A percentile compares a stretch with the other conserved stretches of the same genome.
phyloP scores from a whole-genome alignment of 2,329 filamentous ascomycete genomes.

The Aspergillus fumigatus region DNA sequence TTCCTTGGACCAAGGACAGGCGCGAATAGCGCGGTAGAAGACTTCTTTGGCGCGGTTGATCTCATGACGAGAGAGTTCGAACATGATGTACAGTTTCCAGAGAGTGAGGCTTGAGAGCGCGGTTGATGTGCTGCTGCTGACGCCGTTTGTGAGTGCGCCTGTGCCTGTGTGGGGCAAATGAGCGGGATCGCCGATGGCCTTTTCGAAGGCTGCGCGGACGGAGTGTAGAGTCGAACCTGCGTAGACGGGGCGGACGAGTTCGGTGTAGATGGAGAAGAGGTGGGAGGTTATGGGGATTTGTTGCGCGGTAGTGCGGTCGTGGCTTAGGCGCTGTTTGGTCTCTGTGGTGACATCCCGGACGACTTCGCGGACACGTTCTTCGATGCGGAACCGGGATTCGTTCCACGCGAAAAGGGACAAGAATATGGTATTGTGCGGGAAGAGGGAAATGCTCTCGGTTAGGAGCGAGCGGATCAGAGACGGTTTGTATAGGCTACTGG shows the following conservation, averaged over 20 bases:
- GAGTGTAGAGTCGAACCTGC: conserved; percentile 48
- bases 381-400: conserved; percentile 65
- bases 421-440: conserved; percentile 73
- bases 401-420: conserved; percentile 69
- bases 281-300: conserved; percentile 43
- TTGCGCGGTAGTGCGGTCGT: conserved; percentile 7
- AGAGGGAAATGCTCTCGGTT: conserved; percentile 55
- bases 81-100: conserved; percentile 52
- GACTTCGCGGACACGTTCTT: conserved; percentile 70
- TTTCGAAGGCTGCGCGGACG: conserved; percentile 52
- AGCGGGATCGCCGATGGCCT: conserved; percentile 39
- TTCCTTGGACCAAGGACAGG: conserved; percentile 61
- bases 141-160: background rate
- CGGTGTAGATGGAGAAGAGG: conserved; percentile 53
- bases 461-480: conserved; percentile 60
- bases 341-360: conserved; percentile 42
- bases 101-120: conserved; percentile 40
- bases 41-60: conserved; percentile 45
- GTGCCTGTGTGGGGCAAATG: conserved; percentile 6
- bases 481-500: conserved; percentile 63
- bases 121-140: conserved; percentile 6
- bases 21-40: conserved; percentile 52
- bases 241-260: conserved; percentile 44
- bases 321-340: conserved; percentile 16
- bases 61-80: conserved; percentile 41